Conservation (phyloP, 2,329 filamentous ascomycete genomes). For the Coniochaeta sp. region DNA sequence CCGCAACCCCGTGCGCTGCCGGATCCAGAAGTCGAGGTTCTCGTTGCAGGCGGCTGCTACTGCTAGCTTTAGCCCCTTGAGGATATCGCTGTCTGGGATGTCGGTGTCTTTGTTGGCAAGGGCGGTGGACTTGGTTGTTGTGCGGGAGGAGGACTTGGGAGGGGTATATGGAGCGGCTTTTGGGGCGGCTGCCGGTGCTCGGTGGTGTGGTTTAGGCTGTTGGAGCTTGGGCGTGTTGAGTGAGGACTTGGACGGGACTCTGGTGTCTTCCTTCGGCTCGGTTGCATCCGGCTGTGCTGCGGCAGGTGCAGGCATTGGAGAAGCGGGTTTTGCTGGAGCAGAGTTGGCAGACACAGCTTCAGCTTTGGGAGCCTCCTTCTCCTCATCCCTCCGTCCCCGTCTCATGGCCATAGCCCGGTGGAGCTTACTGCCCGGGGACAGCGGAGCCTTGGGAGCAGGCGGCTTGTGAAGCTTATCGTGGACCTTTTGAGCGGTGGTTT, state of each 20-base stretch:
- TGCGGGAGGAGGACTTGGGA: not conserved
- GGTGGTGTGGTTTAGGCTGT: too few relatives aligned
- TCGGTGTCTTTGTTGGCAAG: constrained; percentile 28
- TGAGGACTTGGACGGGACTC: too few relatives aligned
- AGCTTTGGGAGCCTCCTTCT: not conserved
- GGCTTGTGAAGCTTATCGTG: not conserved
- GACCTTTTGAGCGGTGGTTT: not conserved
- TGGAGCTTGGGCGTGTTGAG: too few relatives aligned
- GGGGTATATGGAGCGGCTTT: not conserved
- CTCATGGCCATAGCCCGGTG: not conserved
- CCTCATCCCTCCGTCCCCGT: not conserved
- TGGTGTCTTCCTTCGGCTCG: too few relatives aligned
- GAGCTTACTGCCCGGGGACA: not conserved
- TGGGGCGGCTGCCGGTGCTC: too few relatives aligned
- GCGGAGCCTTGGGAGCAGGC: not conserved
- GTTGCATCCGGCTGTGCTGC: too few relatives aligned
- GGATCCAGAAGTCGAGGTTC: constrained; percentile 44
- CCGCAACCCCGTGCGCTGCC: constrained; percentile 42
- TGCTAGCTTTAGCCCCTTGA: constrained; percentile 48
- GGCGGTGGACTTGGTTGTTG: not conserved
- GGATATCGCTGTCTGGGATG: constrained; percentile 43
- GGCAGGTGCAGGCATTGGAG: too few relatives aligned
- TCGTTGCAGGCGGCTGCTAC: constrained; percentile 50
- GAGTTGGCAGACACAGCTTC: not conserved
- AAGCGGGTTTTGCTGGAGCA: too few relatives aligned